Percentiles rank a stretch among this genome's conserved stretches.
These are phyloP conservation scores for Apophysomyces elegans DNA, from an alignment of 371 early-diverging fungal species.

Conservation along the genomic window DNA sequence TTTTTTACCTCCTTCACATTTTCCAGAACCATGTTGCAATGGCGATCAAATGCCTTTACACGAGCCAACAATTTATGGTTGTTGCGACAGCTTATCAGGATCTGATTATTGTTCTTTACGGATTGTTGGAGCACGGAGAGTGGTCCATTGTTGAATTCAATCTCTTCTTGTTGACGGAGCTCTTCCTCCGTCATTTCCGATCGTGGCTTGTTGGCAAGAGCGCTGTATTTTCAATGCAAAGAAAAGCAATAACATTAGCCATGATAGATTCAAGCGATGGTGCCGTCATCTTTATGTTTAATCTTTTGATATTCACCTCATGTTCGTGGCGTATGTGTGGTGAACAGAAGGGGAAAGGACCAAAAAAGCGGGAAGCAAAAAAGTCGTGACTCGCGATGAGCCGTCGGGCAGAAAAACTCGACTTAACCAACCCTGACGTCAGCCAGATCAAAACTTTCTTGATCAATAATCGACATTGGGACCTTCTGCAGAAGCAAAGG, in stretches of 20 bases:
- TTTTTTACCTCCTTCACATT: constrained; percentile 92
- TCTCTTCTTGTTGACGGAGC: constrained; percentile 88
- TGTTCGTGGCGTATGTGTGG: background rate
- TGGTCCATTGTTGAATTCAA: constrained; percentile 97
- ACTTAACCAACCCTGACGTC: too few relatives aligned
- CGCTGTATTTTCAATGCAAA: constrained; percentile 6
- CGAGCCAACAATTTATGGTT: constrained; percentile 96
- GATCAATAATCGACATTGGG: too few relatives aligned
- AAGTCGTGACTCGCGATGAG: too few relatives aligned
- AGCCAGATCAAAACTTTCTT: too few relatives aligned
- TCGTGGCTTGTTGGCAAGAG: constrained; percentile 59
- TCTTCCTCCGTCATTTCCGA: constrained; percentile 94
- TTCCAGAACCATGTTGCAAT: constrained; percentile 98
- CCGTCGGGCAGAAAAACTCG: too few relatives aligned
- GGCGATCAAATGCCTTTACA: constrained; percentile 98
- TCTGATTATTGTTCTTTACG: constrained; percentile 94
- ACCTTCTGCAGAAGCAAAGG: too few relatives aligned
- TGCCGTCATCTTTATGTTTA: background rate
- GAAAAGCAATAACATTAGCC: too few relatives aligned
- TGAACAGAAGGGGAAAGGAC: too few relatives aligned
- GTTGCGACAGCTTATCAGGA: constrained; percentile 95
- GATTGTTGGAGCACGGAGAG: constrained; percentile 95
- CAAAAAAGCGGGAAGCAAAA: background rate
- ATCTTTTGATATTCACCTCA: background rate
- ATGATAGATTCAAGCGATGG: background rate